A percentile compares a stretch with the other conserved stretches of the same genome.
These are phyloP conservation scores for Lactifluus piperatus DNA, from an alignment of 768 basidiomycete species.

Conservation along the genomic window DNA sequence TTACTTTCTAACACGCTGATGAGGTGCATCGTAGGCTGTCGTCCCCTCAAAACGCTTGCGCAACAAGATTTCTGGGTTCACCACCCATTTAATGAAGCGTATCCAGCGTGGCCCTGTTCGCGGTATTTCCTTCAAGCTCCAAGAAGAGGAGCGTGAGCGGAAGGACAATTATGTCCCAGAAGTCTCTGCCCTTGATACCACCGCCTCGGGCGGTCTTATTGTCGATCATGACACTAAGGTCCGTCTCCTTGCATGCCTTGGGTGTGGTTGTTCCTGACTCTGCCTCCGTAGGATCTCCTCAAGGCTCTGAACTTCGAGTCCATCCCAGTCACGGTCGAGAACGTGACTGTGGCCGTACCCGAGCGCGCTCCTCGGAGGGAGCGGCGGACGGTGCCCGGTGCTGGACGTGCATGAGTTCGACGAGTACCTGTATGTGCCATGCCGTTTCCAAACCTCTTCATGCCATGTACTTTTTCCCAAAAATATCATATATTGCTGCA, in stretches of 20 bases:
- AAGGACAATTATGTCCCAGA: constrained; percentile 99
- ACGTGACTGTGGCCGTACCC: constrained; percentile 51
- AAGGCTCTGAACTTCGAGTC: constrained; percentile 89
- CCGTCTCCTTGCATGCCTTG: constrained; percentile 23
- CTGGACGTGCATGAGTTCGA: constrained; percentile 40
- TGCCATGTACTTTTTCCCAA: constrained; percentile 5
- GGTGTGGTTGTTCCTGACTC: neutral
- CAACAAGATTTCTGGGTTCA: constrained; percentile 99
- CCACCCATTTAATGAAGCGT: constrained; percentile 99
- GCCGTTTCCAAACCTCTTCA: neutral
- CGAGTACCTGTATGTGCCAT: neutral
- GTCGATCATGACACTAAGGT: constrained; percentile 94
- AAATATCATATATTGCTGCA: constrained; percentile 1
- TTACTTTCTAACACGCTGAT: neutral
- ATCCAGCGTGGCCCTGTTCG: constrained; percentile 97
- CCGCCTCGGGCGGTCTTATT: constrained; percentile 56
- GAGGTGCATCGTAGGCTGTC: constrained; percentile 46
- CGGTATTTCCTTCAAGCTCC: constrained; percentile 99
- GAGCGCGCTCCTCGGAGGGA: constrained; percentile 70
- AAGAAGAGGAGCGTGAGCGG: constrained; percentile 98
- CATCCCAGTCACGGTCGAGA: constrained; percentile 67
- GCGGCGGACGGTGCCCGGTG: constrained; percentile 75
- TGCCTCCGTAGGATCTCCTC: constrained; percentile 62
- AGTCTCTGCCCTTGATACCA: constrained; percentile 87
- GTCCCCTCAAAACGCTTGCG: constrained; percentile 98